These are phyloP conservation scores for Paramecium biaurelia DNA, from an alignment of 73 alveolate genomes.

Conservation along the genomic window DNA sequence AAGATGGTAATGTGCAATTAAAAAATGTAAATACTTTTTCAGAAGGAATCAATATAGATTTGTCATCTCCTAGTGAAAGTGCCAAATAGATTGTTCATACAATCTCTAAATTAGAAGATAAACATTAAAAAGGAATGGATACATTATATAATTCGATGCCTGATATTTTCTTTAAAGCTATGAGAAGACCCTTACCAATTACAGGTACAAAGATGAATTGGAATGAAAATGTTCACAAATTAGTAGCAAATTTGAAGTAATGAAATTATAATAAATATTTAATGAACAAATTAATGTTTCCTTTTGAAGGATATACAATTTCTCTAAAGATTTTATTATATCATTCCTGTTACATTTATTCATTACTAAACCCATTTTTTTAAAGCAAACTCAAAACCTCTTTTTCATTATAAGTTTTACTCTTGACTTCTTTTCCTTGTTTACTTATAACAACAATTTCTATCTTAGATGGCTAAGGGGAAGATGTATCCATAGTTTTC, in stretches of 20 bases:
- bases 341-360: slow-evolving; percentile 30
- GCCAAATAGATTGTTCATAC: slow-evolving; percentile 28
- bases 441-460: slow-evolving; percentile 61
- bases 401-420: slow-evolving; percentile 51
- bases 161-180: slow-evolving; percentile 19
- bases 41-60: background rate
- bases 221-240: slow-evolving; percentile 27
- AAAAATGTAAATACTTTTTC: background rate
- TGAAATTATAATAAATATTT: background rate
- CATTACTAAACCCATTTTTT: slow-evolving; percentile 60
- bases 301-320: background rate
- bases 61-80: background rate
- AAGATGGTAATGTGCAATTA: slow-evolving; percentile 45
- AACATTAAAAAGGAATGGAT: background rate
- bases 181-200: slow-evolving; percentile 44
- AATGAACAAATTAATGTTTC: background rate
- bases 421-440: slow-evolving; percentile 30
- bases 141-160: background rate
- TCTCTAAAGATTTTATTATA: too few relatives aligned
- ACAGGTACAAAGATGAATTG: slow-evolving; percentile 39
- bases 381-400: slow-evolving; percentile 41
- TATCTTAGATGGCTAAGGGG: slow-evolving; percentile 72
- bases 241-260: slow-evolving; percentile 32
- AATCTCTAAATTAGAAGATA: background rate
- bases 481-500: slow-evolving; percentile 81